A percentile compares a stretch with the other conserved stretches of the same genome.
Conservation (phyloP, 495 filamentous ascomycete genomes). For the Lepidopterella palustris region DNA sequence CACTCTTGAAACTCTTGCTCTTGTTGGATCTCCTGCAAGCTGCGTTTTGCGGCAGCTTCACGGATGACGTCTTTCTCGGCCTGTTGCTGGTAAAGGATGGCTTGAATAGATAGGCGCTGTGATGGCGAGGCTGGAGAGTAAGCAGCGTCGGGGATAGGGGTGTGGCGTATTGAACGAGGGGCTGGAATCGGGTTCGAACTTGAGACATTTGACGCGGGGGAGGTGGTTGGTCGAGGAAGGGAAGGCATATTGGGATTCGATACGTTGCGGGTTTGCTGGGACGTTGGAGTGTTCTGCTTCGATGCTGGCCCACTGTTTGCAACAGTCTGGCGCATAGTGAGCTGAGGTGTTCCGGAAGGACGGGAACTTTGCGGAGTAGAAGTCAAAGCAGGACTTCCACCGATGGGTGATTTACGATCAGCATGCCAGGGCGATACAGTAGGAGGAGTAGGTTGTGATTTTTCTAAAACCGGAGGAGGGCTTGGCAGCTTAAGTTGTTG, state of each 20-base stretch:
- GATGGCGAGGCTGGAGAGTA: constrained; percentile 43
- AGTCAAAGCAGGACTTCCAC: constrained; percentile 15
- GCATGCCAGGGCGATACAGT: constrained; percentile 68
- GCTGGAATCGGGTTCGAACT: constrained; percentile 27
- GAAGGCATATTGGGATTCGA: constrained; percentile 7
- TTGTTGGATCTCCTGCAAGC: constrained; percentile 85
- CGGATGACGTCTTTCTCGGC: constrained; percentile 74
- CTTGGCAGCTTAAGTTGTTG: constrained; percentile 43
- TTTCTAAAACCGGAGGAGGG: constrained; percentile 30
- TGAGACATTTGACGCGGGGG: constrained; percentile 25
- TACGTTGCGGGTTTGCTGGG: constrained; percentile 17
- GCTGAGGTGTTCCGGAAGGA: constrained; percentile 42
- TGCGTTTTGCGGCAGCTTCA: constrained; percentile 79
- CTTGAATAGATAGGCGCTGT: constrained; percentile 66
- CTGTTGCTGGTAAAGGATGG: constrained; percentile 82
- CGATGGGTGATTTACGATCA: constrained; percentile 18
- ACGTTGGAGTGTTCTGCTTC: constrained; percentile 19
- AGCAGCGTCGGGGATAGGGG: constrained; percentile 36
- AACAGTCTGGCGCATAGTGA: constrained; percentile 59
- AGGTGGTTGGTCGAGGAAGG: constrained; percentile 23
- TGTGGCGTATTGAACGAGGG: constrained; percentile 48
- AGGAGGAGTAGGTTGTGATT: constrained; percentile 38
- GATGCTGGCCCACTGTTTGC: constrained; percentile 42
- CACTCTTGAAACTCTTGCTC: constrained; percentile 97
- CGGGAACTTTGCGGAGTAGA: constrained; percentile 17